Conservation (phyloP, 2,329 filamentous ascomycete genomes). For the Aureobasidium mangrovei region DNA sequence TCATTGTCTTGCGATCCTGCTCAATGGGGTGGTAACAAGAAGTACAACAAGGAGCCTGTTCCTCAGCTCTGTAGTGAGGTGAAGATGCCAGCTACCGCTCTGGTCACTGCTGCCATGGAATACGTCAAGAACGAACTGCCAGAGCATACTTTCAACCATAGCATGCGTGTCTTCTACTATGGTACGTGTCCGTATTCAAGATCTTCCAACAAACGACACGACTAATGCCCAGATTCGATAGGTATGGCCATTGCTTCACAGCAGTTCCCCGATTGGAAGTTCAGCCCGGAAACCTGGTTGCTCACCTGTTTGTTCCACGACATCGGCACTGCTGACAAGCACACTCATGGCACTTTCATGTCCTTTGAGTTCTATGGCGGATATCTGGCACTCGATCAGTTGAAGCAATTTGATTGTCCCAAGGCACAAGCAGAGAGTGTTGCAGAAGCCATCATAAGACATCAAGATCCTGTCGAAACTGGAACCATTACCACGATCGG, state of each 20-base stretch:
- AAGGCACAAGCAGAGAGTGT: conserved; percentile 58
- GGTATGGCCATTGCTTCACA: conserved; percentile 7
- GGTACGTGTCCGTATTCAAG: conserved; percentile 30
- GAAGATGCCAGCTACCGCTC: not conserved
- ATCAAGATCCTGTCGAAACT: conserved; percentile 46
- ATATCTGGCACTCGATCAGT: conserved; percentile 48
- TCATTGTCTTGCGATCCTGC: not conserved
- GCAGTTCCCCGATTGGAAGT: conserved; percentile 6
- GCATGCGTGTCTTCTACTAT: conserved; percentile 61
- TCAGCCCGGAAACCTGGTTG: conserved; percentile 46
- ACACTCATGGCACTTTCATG: conserved; percentile 50
- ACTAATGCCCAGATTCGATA: not conserved
- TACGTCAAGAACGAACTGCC: conserved; percentile 28
- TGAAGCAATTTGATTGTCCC: conserved; percentile 39
- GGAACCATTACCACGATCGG: conserved; percentile 22
- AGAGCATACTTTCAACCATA: conserved; percentile 57
- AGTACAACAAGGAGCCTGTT: not conserved
- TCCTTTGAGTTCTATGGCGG: conserved; percentile 67
- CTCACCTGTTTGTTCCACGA: conserved; percentile 64
- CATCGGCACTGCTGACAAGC: conserved; percentile 56
- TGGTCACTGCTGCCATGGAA: conserved; percentile 1
- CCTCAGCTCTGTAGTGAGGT: not conserved
- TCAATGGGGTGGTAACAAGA: not conserved
- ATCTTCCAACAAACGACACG: not conserved
- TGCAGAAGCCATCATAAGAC: conserved; percentile 61